phyloP scores from a whole-genome alignment of 805 yeast genomes.

The Ogataea chonburiensis region DNA sequence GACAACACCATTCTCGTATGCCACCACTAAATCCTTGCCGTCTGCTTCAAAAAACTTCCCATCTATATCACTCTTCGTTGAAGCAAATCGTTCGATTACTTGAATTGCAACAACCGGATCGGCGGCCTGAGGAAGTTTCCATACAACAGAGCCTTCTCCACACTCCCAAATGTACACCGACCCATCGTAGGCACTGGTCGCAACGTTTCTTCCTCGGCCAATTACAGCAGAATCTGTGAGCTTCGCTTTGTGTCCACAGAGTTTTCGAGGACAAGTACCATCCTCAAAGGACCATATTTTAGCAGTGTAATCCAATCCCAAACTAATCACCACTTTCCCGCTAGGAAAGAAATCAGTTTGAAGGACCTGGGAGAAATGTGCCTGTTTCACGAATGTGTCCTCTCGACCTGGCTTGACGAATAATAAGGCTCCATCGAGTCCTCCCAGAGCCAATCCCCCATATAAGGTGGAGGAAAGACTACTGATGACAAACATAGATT shows the following conservation, averaged over 20 bases:
- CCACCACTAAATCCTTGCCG: slow-evolving; percentile 45
- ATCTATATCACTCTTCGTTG: slow-evolving; percentile 10
- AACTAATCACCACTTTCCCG: slow-evolving; percentile 55
- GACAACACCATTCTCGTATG: slow-evolving; percentile 40
- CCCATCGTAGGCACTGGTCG: slow-evolving; percentile 57
- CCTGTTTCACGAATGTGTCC: slow-evolving; percentile 27
- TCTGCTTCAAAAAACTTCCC: slow-evolving; percentile 46
- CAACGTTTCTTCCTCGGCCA: slow-evolving; percentile 66
- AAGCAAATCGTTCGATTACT: slow-evolving; percentile 13
- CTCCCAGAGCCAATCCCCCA: slow-evolving; percentile 18
- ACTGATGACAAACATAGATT: neutral
- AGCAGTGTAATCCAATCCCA: slow-evolving; percentile 56
- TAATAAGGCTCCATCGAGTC: slow-evolving; percentile 16
- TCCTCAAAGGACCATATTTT: slow-evolving; percentile 58
- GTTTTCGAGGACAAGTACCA: slow-evolving; percentile 49
- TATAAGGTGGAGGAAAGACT: slow-evolving; percentile 14
- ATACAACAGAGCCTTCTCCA: slow-evolving; percentile 48
- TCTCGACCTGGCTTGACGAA: slow-evolving; percentile 11
- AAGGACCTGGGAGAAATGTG: slow-evolving; percentile 52
- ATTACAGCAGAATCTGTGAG: slow-evolving; percentile 51
- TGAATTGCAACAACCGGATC: slow-evolving; percentile 37
- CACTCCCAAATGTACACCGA: slow-evolving; percentile 67
- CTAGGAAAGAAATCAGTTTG: slow-evolving; percentile 58
- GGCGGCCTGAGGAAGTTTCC: slow-evolving; percentile 35
- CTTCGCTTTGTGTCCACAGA: slow-evolving; percentile 48